These are phyloP conservation scores for Sinapis alba DNA, from an alignment of 441 rosid species.

Conservation along the genomic window DNA sequence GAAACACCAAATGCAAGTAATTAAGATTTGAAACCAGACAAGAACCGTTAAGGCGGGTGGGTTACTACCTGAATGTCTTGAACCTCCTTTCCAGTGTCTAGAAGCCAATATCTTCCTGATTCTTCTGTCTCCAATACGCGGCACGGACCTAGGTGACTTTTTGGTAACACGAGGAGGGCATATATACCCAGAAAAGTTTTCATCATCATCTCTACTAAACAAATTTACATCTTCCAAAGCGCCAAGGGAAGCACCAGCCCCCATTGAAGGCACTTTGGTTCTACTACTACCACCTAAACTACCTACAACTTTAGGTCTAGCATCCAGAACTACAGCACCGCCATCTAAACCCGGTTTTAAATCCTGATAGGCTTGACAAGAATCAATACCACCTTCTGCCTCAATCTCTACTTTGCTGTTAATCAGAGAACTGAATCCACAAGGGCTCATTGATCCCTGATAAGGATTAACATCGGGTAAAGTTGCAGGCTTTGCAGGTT, in stretches of 20 bases:
- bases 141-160: constrained; percentile 58
- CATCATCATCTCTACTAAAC: constrained; percentile 97
- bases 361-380: constrained; percentile 37
- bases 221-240: constrained; percentile 65
- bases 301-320: constrained; percentile 53
- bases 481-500: constrained; percentile 41
- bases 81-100: constrained; percentile 72
- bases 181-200: constrained; percentile 86
- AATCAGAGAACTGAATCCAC: constrained; percentile 55
- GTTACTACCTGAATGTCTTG: constrained; percentile 45
- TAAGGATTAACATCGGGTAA: constrained; percentile 26
- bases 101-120: constrained; percentile 96
- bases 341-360: constrained; percentile 48
- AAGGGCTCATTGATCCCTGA: constrained; percentile 42
- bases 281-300: constrained; percentile 69
- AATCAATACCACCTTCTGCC: constrained; percentile 36
- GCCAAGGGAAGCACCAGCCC: constrained; percentile 46
- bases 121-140: constrained; percentile 84
- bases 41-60: background rate
- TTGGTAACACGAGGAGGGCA: constrained; percentile 63
- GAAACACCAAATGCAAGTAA: constrained; percentile 38
- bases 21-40: background rate
- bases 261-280: constrained; percentile 47
- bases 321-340: constrained; percentile 54
- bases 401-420: constrained; percentile 50